Evolutionary conservation across 1,139 yeast genomes (phyloP), one percentile per base, ranked within the genome.

Genomic region (Blastobotrys capitulatus): DNA sequence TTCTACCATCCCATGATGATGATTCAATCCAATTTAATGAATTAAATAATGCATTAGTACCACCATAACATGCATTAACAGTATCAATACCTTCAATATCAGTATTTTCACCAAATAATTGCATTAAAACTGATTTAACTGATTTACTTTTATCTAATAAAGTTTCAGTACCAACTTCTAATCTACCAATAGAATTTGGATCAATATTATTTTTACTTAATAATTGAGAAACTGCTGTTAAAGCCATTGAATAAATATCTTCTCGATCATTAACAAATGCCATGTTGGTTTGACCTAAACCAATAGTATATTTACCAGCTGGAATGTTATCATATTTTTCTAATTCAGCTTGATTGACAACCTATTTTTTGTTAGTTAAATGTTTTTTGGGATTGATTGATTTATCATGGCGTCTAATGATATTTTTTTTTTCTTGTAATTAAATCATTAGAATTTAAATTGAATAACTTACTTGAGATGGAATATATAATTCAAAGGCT

Each of bases 131-230:
- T 40, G 96, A 82, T 75, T 94, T 94, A 66, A 90, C 96, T 40
- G 96, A 86, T 77, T 94, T 94, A 61, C 97, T 88, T 74, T 92
- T 94, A 74, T 94, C 99, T 63, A 94, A 76, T 63, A 94, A 76
- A 48, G 98, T 92, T 75, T 94, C 99, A 54, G 99, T 94, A 63
- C 99, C 99, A 56, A 92, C 98, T 72, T 94, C 99, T 63, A 94
- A 78, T 69, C 99, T 83, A 60, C 99, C 99, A 65, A 94, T 81
- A 50, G 79, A 73, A 66, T 76, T 73, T 52, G 89, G 80, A 69
- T 92, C 96, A 61, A 94, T 79, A 67, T 81, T 75, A 77, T 88
- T 83, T 74, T 89, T 83, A 63, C 80, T 76, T 64, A 94, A 73
- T 66, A 94, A 79, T 56, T 80, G 80, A 54, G 86, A 80, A 55